Percentiles rank a stretch among this genome's conserved stretches.
phyloP scores from a whole-genome alignment of 2,329 filamentous ascomycete genomes.

The Bipolaris oryzae region DNA sequence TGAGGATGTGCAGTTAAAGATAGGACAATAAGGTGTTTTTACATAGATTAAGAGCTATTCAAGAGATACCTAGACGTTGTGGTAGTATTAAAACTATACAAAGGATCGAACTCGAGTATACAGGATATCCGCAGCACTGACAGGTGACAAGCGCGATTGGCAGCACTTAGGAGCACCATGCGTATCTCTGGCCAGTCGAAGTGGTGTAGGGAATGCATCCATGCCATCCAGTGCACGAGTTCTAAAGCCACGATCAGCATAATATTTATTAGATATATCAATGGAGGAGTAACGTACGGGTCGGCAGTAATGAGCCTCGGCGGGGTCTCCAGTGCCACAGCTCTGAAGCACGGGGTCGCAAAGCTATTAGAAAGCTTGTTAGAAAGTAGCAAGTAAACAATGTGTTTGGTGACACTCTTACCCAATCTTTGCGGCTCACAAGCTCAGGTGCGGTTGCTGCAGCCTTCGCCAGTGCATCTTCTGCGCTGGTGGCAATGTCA shows the following conservation, averaged over 20 bases:
- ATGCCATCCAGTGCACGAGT: neutral
- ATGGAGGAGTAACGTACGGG: neutral
- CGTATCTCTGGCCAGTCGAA: neutral
- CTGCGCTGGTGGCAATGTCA: neutral
- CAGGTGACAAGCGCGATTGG: neutral
- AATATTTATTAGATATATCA: neutral
- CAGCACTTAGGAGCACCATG: neutral
- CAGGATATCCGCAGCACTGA: neutral
- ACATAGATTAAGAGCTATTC: no score
- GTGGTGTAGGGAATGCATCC: neutral
- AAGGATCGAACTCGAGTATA: neutral
- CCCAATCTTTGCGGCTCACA: neutral
- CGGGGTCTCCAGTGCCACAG: neutral
- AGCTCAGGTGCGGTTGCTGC: no score
- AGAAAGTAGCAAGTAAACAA: neutral
- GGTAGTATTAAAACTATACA: no score
- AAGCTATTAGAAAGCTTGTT: neutral
- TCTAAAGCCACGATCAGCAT: neutral
- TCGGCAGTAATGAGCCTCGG: neutral
- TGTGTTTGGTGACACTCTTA: neutral
- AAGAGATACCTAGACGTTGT: no score
- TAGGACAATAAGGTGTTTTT: no score
- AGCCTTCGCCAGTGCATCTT: neutral
- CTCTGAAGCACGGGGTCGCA: neutral
- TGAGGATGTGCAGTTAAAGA: no score